Evolutionary conservation across 768 basidiomycete species (phyloP), one percentile per base, ranked within the genome.

Genomic region (Leccinum sublutescens): DNA sequence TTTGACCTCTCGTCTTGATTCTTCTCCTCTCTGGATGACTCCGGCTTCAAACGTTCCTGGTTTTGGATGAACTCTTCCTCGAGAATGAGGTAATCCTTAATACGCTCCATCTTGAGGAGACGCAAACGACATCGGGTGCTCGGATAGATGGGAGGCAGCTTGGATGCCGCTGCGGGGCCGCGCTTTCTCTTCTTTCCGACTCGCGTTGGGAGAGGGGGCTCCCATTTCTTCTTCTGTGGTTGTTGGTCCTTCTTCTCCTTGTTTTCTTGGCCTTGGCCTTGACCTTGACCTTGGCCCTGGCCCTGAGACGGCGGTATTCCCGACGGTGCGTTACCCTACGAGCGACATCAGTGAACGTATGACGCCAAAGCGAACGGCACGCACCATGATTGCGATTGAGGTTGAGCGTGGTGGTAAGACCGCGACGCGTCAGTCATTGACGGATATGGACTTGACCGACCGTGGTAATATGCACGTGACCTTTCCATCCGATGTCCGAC

Each of bases 61-160:
- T 95, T 96, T 75, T 85, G 83, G 58, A 96, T 86, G 66, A 95
- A 96, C 75, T 96, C 94, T 71, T 96, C 92, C 77, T 98, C 97
- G 63, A 99, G 82, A 36, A 98, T 80, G 54, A 99, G 77, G 74
- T 98, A 98, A 73, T 99, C 97, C 77, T 99, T 97, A 77, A 98
- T 97, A 61, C 97, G 89, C 74, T 99, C 96, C 82, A 89, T 84
- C 83, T 98, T 98, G 60, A 98, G 85, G 56, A 98, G 83, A 69
- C 93, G 93, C 54, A 99, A 84, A 60, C 92, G 89, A 79, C 96
- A 99, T 56, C 97, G 88, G 19, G 95, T 97, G 27, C 92, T 96
- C 9, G 97, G 97, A 73, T 82, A 94, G 7, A 99, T 90, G 11
- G 94, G 81, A 19, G 96, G 96, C 3, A 99, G 86, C 72, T 95